These are phyloP conservation scores for Fragaria ananassa DNA, from an alignment of 306 rosid species.

Conservation along the genomic window DNA sequence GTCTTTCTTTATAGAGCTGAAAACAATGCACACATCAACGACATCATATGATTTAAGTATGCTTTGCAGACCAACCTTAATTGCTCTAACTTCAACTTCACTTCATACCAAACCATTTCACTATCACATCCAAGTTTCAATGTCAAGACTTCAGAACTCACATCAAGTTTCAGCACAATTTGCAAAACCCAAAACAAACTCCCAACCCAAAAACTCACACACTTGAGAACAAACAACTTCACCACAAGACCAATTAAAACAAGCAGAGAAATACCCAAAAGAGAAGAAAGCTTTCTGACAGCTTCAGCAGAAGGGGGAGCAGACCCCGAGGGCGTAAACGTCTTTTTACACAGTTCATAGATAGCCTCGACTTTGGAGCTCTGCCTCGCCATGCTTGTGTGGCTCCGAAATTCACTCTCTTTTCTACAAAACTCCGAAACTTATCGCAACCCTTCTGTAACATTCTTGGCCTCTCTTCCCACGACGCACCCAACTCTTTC, in stretches of 20 bases:
- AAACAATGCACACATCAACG: no score
- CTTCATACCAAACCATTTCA: not conserved
- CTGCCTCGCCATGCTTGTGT: conserved; percentile 45
- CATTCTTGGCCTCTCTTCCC: conserved; percentile 16
- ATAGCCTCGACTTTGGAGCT: conserved; percentile 61
- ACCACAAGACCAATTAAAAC: not conserved
- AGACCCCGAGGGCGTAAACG: conserved; percentile 48
- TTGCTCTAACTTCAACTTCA: not conserved
- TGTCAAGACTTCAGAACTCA: not conserved
- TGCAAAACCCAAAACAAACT: not conserved
- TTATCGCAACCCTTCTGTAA: conserved; percentile 41
- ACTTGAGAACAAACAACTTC: not conserved
- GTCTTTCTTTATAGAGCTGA: not conserved
- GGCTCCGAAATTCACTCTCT: conserved; percentile 35
- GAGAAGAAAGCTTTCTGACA: conserved; percentile 50
- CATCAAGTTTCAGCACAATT: not conserved
- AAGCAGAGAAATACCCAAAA: conserved; percentile 52
- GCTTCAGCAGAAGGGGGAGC: conserved; percentile 48
- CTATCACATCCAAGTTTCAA: not conserved
- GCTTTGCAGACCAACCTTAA: no score
- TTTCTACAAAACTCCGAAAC: conserved; percentile 29
- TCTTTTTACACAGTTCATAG: conserved; percentile 62
- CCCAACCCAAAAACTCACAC: not conserved
- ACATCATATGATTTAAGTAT: no score
- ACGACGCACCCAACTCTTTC: not conserved